A percentile compares a stretch with the other conserved stretches of the same genome.
Conservation (phyloP, 1,284 basidiomycete genomes). For the Pseudozyma hubeiensis region DNA sequence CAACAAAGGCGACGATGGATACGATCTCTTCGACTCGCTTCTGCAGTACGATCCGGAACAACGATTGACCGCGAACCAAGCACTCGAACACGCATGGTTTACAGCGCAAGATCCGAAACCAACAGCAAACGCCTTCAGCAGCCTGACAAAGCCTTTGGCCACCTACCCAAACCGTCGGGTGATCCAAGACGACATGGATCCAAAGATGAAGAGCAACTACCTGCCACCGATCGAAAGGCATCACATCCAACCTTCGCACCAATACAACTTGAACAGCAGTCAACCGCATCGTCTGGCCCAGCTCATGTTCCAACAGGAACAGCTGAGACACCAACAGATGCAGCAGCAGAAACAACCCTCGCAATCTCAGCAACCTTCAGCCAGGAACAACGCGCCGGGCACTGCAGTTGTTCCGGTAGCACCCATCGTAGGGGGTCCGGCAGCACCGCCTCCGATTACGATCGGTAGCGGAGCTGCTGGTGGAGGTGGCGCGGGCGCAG, state of each 20-base stretch:
- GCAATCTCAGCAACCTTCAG: not conserved
- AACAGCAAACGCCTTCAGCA: conserved; percentile 63
- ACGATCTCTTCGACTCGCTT: conserved; percentile 58
- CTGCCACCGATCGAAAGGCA: conserved; percentile 37
- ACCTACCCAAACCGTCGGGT: conserved; percentile 72
- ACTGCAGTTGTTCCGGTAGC: conserved; percentile 3
- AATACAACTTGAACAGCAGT: conserved; percentile 18
- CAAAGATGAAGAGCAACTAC: conserved; percentile 64
- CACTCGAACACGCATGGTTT: conserved; percentile 78
- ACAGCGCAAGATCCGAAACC: conserved; percentile 69
- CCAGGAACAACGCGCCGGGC: conserved; percentile 1
- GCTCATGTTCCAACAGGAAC: conserved; percentile 31
- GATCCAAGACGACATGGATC: conserved; percentile 72
- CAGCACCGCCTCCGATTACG: conserved; percentile 39
- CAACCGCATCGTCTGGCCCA: conserved; percentile 29
- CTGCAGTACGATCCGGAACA: conserved; percentile 85
- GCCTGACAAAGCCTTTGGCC: conserved; percentile 69
- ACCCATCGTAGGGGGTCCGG: conserved; percentile 25
- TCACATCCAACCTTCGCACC: conserved; percentile 21
- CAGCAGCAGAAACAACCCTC: not conserved
- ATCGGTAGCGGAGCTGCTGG: conserved; percentile 8
- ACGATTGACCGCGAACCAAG: conserved; percentile 83
- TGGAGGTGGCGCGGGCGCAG: not conserved
- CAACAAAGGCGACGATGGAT: conserved; percentile 70
- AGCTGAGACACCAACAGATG: conserved; percentile 29